A percentile compares a stretch with the other conserved stretches of the same genome.
phyloP scores from a whole-genome alignment of 2,329 filamentous ascomycete genomes.

The Curvularia lunata region DNA sequence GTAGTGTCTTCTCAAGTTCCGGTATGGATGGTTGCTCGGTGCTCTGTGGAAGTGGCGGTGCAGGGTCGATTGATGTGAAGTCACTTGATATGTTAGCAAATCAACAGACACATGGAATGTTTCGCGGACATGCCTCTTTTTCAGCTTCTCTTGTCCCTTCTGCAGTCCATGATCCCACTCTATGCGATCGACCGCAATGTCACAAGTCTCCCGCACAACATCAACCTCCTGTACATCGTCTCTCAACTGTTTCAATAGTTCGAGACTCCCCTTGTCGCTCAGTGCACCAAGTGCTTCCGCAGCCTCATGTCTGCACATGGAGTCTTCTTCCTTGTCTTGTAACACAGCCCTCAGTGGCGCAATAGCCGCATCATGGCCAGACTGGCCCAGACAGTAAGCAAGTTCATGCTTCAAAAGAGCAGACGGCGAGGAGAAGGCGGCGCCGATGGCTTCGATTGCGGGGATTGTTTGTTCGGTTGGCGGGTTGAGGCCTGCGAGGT shows the following conservation, averaged over 20 bases:
- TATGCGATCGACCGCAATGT: slow-evolving; percentile 93
- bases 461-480: slow-evolving; percentile 64
- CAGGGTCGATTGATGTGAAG: slow-evolving; percentile 94
- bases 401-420: slow-evolving; percentile 95
- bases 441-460: slow-evolving; percentile 81
- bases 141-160: slow-evolving; percentile 73
- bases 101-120: not conserved
- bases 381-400: slow-evolving; percentile 95
- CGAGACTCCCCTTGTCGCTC: slow-evolving; percentile 75
- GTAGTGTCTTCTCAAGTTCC: slow-evolving; percentile 75
- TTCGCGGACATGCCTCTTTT: slow-evolving; percentile 68
- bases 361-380: slow-evolving; percentile 75
- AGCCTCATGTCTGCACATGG: slow-evolving; percentile 96
- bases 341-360: slow-evolving; percentile 76
- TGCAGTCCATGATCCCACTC: slow-evolving; percentile 77
- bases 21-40: slow-evolving; percentile 68
- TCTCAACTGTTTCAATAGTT: slow-evolving; percentile 73
- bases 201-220: slow-evolving; percentile 92
- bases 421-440: slow-evolving; percentile 82
- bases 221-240: slow-evolving; percentile 78
- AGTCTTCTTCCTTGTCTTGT: slow-evolving; percentile 79
- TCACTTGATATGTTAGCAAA: slow-evolving; percentile 65
- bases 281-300: slow-evolving; percentile 93
- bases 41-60: slow-evolving; percentile 81
- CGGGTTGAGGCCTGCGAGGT: slow-evolving; percentile 75